phyloP scores from a whole-genome alignment of 2,329 filamentous ascomycete genomes.

The Cladosporium oxysporum region DNA sequence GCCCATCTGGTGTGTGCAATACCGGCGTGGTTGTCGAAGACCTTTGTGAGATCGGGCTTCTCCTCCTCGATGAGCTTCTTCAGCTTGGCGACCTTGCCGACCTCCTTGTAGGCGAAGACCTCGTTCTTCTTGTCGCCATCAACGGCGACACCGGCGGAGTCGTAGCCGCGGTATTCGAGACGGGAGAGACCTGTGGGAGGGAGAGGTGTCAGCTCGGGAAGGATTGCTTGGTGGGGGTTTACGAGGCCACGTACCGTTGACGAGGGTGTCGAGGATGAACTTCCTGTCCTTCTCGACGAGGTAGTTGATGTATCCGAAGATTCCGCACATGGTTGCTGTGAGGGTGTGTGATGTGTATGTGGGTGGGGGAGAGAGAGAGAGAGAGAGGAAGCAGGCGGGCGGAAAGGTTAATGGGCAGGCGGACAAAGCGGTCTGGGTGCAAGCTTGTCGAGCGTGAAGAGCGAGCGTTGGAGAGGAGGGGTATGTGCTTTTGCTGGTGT shows the following conservation, averaged over 20 bases:
- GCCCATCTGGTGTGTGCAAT: slow-evolving; percentile 99
- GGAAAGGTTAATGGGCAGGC: slow-evolving; percentile 2
- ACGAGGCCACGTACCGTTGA: slow-evolving; percentile 72
- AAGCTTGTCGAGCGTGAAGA: neutral
- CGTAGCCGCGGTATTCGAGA: slow-evolving; percentile 98
- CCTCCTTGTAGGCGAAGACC: slow-evolving; percentile 96
- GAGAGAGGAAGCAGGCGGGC: neutral
- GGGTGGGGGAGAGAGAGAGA: neutral
- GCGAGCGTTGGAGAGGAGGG: slow-evolving; percentile 2
- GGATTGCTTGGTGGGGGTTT: neutral
- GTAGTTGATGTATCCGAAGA: slow-evolving; percentile 99
- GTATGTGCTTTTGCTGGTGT: neutral
- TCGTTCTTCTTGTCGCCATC: slow-evolving; percentile 99
- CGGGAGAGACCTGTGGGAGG: slow-evolving; percentile 76
- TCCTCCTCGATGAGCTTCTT: slow-evolving; percentile 86
- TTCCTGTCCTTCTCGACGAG: slow-evolving; percentile 98
- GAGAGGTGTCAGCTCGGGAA: slow-evolving; percentile 29
- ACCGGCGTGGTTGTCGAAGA: slow-evolving; percentile 96
- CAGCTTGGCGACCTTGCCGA: slow-evolving; percentile 97
- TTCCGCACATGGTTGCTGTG: slow-evolving; percentile 52
- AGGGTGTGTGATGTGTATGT: neutral
- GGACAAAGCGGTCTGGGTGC: slow-evolving; percentile 14
- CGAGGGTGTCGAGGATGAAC: slow-evolving; percentile 91
- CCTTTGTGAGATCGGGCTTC: slow-evolving; percentile 82
- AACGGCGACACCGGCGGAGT: slow-evolving; percentile 92